Base-by-base conservation (phyloP, 1,139 yeast genomes). In the Eremothecium sinecaudum region DNA sequence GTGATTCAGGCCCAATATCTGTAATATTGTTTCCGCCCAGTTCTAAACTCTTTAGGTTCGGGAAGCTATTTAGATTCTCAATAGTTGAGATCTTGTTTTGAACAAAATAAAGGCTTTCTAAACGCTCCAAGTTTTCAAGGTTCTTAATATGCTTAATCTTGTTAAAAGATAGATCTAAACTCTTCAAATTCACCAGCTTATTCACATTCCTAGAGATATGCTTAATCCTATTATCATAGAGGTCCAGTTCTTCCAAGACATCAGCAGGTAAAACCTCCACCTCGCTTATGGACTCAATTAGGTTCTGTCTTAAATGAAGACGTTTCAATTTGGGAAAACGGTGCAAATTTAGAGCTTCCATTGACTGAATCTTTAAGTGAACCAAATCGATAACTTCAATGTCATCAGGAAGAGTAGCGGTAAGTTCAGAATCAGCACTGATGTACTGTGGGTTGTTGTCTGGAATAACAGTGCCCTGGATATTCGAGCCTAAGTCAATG, bases 181-280 rank as follows among this genome's bases (percentile, higher is more conserved):
- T 69, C 38, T 59, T 68, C 50, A 90, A 61, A 17, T 73, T 69
- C 9, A 59, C 60, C 46, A 84, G 71, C 38, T 75, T 75, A 38
- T 71, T 73, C 26, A 84, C 57, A 46, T 72, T 76, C 18, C 62
- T 61, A 11, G 90, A 79, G 35, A 90, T 83, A 53, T 87, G 96
- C 43, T 79, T 75, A 46, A 92, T 80, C 46, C 94, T 65, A 60
- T 92, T 92, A 59, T 92, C 98, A 54, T 92, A 92, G 23, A 87
- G 66, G 56, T 90, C 98, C 43, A 92, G 63, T 45, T 86, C 94
- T 45, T 74, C 82, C 47, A 90, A 49, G 0, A 66, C 65, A 1
- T 67, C 73, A 18, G 71, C 69, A 1, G 68, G 66, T 14, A 87
- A 55, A 2, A 67, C 72, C 42, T 78, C 83, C 10, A 86, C 65